Conservation (phyloP, 2,329 filamentous ascomycete species). For the Grosmannia clavigera region DNA sequence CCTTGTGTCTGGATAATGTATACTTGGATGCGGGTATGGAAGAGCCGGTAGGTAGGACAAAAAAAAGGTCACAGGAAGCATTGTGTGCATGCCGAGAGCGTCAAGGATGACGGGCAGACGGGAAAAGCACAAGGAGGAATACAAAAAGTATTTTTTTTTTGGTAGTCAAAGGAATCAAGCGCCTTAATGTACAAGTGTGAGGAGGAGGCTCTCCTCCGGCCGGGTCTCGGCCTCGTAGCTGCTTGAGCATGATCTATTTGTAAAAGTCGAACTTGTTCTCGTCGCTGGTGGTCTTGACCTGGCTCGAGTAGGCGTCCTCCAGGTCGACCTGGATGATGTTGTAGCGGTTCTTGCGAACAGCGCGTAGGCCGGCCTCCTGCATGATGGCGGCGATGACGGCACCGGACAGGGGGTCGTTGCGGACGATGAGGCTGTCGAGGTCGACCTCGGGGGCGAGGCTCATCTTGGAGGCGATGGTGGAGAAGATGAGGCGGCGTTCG, state of each 20-base stretch:
- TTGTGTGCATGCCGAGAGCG: no score
- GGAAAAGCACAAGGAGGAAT: neutral
- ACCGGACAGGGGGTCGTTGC: constrained; percentile 89
- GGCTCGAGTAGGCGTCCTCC: constrained; percentile 92
- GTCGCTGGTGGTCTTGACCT: constrained; percentile 68
- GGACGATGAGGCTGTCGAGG: constrained; percentile 87
- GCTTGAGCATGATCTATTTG: constrained; percentile 39
- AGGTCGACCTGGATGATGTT: constrained; percentile 97
- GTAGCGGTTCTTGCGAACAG: constrained; percentile 94
- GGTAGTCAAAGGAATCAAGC: neutral
- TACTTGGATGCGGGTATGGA: neutral
- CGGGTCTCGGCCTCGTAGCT: neutral
- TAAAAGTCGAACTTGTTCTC: constrained; percentile 85
- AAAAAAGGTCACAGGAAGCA: neutral
- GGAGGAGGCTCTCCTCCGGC: neutral
- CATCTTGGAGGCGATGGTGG: constrained; percentile 96
- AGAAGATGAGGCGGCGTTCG: constrained; percentile 92
- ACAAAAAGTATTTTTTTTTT: neutral
- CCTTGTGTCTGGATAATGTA: no score
- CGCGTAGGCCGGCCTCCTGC: constrained; percentile 92
- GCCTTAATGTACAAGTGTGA: neutral
- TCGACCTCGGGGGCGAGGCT: constrained; percentile 93
- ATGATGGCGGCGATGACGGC: constrained; percentile 97
- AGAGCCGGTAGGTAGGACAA: neutral
- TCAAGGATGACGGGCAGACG: neutral